Evolutionary conservation across 306 rosid genomes (phyloP).

Genomic region (Cicer arietinum): DNA sequence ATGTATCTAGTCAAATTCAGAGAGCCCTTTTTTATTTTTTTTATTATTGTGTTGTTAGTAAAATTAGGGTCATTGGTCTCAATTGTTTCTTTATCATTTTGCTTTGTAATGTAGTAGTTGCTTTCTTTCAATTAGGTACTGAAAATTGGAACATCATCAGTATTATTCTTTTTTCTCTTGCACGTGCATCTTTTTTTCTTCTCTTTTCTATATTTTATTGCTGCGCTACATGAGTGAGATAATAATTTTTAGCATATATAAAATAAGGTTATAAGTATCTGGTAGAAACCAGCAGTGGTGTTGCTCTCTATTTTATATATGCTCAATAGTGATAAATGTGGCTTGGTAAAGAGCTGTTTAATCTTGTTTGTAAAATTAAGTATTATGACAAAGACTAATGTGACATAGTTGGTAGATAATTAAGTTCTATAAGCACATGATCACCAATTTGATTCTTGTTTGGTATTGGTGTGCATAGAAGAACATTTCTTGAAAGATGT

Average conservation of each 20-base stretch:
- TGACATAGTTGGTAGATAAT: too few species aligned
- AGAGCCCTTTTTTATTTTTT: neutral
- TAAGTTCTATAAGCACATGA: too few species aligned
- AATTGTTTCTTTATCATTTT: neutral
- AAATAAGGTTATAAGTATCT: neutral
- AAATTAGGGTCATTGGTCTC: constrained; percentile 17
- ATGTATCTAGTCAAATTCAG: constrained; percentile 13
- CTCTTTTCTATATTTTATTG: neutral
- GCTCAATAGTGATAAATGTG: neutral
- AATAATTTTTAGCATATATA: neutral
- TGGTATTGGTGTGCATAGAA: too few species aligned
- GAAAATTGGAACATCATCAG: neutral
- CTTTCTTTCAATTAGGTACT: neutral
- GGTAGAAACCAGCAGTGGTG: neutral
- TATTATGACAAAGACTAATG: too few species aligned
- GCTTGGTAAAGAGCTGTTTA: neutral
- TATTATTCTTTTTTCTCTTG: neutral
- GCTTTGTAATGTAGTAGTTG: constrained; percentile 13
- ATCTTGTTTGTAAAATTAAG: too few species aligned
- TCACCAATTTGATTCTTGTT: too few species aligned
- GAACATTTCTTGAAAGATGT: too few species aligned
- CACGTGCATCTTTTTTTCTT: neutral
- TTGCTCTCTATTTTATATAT: neutral
- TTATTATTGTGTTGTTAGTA: neutral
- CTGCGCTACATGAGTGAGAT: neutral